Base-by-base conservation (phyloP, 2,329 filamentous ascomycete genomes). In the Leptoxyphium fumago region DNA sequence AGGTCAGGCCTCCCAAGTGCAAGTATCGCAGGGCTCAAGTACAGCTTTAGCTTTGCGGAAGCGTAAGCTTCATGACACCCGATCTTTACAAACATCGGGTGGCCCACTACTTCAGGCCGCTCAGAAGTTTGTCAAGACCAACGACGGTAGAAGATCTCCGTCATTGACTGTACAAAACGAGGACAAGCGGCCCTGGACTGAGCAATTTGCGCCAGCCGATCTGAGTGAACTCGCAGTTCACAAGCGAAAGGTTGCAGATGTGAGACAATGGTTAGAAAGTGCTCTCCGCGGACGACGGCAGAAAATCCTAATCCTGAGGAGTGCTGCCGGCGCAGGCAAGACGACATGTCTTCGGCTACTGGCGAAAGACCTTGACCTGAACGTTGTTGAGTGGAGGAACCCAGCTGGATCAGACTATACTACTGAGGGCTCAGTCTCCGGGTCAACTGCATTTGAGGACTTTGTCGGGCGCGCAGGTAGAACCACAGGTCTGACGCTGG, bases 371-470 rank as follows among this genome's bases (percentile, higher is more conserved):
- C 69, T 96, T 67, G 75, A 73, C 1, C 80, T 82, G 47, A 77
- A 88, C 49, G 66, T 96, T 28, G 67, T 91, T 29, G 87, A 96
- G 62, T 98, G 91, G 91, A 83, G 78, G 58, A 95, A 94, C 58
- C 87, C 89, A 1, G 71, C 75, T 1, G 75, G 73, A 1, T 74
- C 74, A 1, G 70, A 75, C 28, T 74, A 72, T 1, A 69, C 73
- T 2, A 64, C 73, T 8, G 74, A 77, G 32, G 78, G 77, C 0
- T 80, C 79, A 42, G 69, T 78, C 38, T 88, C 87, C 1, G 73
- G 80, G 28, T 78, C 84, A 5, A 72, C 78, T 6, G 84, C 93
- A 52, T 98, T 98, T 56, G 85, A 94, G 52, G 89, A 96, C 48
- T 98, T 96, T 53, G 69, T 98, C 46, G 80, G 78, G 10, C 76